phyloP scores from a whole-genome alignment of 208 protist species.

The Trypanosoma vivax region DNA sequence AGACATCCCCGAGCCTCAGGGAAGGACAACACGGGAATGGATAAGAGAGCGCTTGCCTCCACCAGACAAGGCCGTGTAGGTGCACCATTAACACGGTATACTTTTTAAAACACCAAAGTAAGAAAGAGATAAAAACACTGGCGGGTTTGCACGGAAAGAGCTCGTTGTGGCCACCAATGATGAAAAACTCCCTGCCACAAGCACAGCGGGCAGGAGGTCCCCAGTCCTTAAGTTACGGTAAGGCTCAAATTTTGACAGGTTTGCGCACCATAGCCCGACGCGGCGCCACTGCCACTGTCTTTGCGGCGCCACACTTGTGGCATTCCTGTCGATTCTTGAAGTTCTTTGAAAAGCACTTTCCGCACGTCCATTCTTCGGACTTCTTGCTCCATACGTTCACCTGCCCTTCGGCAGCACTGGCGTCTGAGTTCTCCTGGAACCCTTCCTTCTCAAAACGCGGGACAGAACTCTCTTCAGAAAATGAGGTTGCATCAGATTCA shows the following conservation, averaged over 20 bases:
- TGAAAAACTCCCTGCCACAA: too few relatives aligned
- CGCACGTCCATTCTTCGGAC: constrained; percentile 66
- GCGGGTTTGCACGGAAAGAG: too few relatives aligned
- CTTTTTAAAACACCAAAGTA: too few relatives aligned
- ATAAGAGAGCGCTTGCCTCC: too few relatives aligned
- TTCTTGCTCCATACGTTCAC: constrained; percentile 38
- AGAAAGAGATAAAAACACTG: too few relatives aligned
- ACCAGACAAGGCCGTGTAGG: too few relatives aligned
- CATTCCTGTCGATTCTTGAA: constrained; percentile 56
- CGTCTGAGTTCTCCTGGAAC: constrained; percentile 45
- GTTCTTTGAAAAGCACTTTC: constrained; percentile 83
- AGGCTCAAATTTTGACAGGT: constrained; percentile 80
- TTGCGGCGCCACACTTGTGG: constrained; percentile 73
- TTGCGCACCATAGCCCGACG: constrained; percentile 42
- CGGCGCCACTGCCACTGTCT: constrained; percentile 26
- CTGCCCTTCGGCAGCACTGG: constrained; percentile 24
- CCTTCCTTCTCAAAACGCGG: constrained; percentile 69
- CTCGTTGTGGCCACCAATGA: too few relatives aligned
- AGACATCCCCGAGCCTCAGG: too few relatives aligned
- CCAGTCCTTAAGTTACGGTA: too few relatives aligned
- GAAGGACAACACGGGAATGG: too few relatives aligned
- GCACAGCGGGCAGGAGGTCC: too few relatives aligned
- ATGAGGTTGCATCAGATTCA: constrained; percentile 25
- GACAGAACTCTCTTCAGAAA: constrained; percentile 14
- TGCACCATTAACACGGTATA: too few relatives aligned